phyloP scores from a whole-genome alignment of 495 filamentous ascomycete species.

The Penicillium canariense region DNA sequence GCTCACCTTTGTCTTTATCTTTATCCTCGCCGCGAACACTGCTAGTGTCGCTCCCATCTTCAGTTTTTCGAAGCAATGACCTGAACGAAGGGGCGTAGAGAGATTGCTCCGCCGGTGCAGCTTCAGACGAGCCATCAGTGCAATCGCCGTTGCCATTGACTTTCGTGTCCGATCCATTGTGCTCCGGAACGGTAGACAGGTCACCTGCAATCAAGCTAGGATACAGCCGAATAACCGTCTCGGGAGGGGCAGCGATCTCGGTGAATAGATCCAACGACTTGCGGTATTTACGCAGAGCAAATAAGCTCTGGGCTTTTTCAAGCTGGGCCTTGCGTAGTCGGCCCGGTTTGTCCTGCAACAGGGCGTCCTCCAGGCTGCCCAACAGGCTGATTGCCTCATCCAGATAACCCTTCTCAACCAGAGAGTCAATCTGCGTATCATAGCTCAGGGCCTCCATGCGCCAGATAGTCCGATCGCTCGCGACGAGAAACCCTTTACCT shows the following conservation, averaged over 20 bases:
- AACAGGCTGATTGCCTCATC: slow-evolving; percentile 93
- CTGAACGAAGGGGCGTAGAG: slow-evolving; percentile 56
- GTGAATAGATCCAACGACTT: slow-evolving; percentile 91
- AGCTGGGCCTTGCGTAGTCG: slow-evolving; percentile 81
- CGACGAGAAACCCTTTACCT: slow-evolving; percentile 89
- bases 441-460: slow-evolving; percentile 93
- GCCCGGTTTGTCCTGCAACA: slow-evolving; percentile 78
- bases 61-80: slow-evolving; percentile 49
- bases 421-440: slow-evolving; percentile 82
- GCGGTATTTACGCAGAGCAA: slow-evolving; percentile 76
- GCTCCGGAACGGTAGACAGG: slow-evolving; percentile 55
- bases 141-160: slow-evolving; percentile 39
- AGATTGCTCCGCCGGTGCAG: slow-evolving; percentile 17
- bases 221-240: slow-evolving; percentile 82
- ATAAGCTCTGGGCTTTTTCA: slow-evolving; percentile 82
- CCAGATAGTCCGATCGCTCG: slow-evolving; percentile 88
- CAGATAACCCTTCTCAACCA: slow-evolving; percentile 70
- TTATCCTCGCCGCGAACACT: slow-evolving; percentile 42
- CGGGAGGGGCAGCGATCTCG: slow-evolving; percentile 82
- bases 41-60: slow-evolving; percentile 45
- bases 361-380: slow-evolving; percentile 85
- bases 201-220: slow-evolving; percentile 82
- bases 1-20: slow-evolving; percentile 5
- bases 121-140: slow-evolving; percentile 28
- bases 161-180: slow-evolving; percentile 44